Evolutionary conservation across 2,329 filamentous ascomycete species (phyloP).

Genomic region (Aspergillus proliferans): DNA sequence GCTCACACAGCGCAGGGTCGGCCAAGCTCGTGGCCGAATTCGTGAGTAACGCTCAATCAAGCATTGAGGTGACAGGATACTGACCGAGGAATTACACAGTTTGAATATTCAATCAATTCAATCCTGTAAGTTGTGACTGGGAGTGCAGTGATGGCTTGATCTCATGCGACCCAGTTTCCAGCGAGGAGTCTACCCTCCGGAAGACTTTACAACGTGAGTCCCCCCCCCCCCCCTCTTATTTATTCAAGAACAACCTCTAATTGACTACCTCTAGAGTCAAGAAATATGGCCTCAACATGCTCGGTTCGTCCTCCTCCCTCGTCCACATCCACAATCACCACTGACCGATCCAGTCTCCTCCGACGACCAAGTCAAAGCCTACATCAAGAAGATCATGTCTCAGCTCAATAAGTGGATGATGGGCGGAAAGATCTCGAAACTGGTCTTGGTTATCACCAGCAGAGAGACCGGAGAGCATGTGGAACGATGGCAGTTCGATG

Average conservation of each 20-base stretch:
- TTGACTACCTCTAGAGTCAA: slow-evolving; percentile 57
- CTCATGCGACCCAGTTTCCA: slow-evolving; percentile 61
- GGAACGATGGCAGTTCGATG: slow-evolving; percentile 97
- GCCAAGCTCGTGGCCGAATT: slow-evolving; percentile 92
- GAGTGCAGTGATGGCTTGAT: slow-evolving; percentile 4
- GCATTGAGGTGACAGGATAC: not conserved
- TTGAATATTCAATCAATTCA: slow-evolving; percentile 97
- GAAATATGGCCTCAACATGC: slow-evolving; percentile 99
- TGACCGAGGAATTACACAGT: slow-evolving; percentile 47
- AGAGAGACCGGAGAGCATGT: slow-evolving; percentile 96
- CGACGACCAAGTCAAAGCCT: slow-evolving; percentile 97
- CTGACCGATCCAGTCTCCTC: slow-evolving; percentile 61
- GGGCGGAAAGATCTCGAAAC: slow-evolving; percentile 90
- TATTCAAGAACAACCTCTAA: slow-evolving; percentile 1
- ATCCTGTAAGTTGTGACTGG: slow-evolving; percentile 62
- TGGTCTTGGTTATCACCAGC: slow-evolving; percentile 92
- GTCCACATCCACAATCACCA: not conserved
- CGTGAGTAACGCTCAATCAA: slow-evolving; percentile 49
- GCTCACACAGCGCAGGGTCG: slow-evolving; percentile 46
- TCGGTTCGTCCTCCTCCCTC: slow-evolving; percentile 49
- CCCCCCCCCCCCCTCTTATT: slow-evolving; percentile 8
- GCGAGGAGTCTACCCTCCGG: slow-evolving; percentile 74
- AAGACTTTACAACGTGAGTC: slow-evolving; percentile 85
- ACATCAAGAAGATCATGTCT: slow-evolving; percentile 99
- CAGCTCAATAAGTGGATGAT: slow-evolving; percentile 98